Conservation (phyloP, 495 filamentous ascomycete species). For the Neurospora sp. region DNA sequence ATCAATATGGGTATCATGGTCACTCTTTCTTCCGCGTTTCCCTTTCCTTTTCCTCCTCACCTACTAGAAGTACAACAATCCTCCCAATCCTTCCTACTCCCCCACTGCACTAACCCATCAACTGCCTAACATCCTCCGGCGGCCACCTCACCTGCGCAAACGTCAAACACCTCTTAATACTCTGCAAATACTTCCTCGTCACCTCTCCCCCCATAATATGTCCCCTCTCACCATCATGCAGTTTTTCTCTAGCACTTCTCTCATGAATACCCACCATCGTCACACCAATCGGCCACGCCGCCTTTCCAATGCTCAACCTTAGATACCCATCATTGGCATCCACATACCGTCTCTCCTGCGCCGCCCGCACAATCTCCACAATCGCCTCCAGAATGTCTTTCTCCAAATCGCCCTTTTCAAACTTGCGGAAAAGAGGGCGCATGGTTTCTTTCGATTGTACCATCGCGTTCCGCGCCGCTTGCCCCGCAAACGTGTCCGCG, state of each 20-base stretch:
- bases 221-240: constrained; percentile 82
- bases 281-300: constrained; percentile 97
- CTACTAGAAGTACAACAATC: neutral
- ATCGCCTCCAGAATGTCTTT: constrained; percentile 71
- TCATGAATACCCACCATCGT: constrained; percentile 99
- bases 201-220: constrained; percentile 96
- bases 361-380: constrained; percentile 86
- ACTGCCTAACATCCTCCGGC: constrained; percentile 80
- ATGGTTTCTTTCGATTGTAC: constrained; percentile 73
- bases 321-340: constrained; percentile 95
- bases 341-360: constrained; percentile 83
- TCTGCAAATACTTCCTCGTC: constrained; percentile 91
- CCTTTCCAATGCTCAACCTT: constrained; percentile 90
- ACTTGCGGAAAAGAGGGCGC: constrained; percentile 78
- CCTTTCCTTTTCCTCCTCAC: neutral
- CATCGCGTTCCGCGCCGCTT: constrained; percentile 69
- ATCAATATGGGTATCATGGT: constrained; percentile 5
- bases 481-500: constrained; percentile 64
- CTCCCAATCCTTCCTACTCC: neutral
- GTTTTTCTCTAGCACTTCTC: constrained; percentile 84
- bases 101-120: constrained; percentile 66
- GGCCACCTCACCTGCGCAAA: constrained; percentile 97
- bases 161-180: constrained; percentile 92
- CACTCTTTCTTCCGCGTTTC: neutral
- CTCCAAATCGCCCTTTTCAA: constrained; percentile 70